Base-by-base conservation (phyloP, 176 grass and related monocot genomes). In the Rhynchospora tenuis region DNA sequence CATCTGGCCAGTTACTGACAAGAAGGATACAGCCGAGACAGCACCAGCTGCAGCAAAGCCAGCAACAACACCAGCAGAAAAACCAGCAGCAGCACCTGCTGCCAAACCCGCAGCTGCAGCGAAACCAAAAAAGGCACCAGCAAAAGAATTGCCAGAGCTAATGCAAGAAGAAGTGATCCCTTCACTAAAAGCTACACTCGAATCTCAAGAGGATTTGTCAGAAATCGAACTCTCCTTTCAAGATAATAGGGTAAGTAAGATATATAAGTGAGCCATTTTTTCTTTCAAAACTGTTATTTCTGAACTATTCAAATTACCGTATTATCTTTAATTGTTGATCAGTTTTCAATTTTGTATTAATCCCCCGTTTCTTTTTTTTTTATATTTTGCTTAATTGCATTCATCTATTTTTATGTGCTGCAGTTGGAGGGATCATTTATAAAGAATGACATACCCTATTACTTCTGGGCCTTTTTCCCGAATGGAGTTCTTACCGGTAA, bases 91-190 rank as follows among this genome's bases (percentile, higher is more conserved):
- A 20, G 77, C 87, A 84, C 85, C 87, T 2, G 83, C 77, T 9
- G 86, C 86, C 0, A 94, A 88, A 50, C 24, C 75, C 46, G 61
- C 64, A 29, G 78, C 88, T 0, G 80, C 86, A 3, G 81, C 43
- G 15, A 98, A 95, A 88, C 88, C 89, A n/a, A 95, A 93, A 84
- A 98, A 93, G 81, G 86, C 89, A 19, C 63, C 88, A 0, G 79
- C 70, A n/a, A 93, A 90, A 83, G 68, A 89, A 10, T 47, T 98
- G 87, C 91, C 93, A 14, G 93, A 98, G 84, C 87, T 98, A 86
- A 98, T 98, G 95, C 73, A 90, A 84, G 88, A 98, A 52, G 95
- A 98, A 59, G 79, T 98, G 74, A 98, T 98, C 79, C 95, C 95
- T 51, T 85, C 92, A 29, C 82, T 95, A 7, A 93, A 83, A 83